A percentile compares a stretch with the other conserved stretches of the same genome.
Evolutionary conservation across 345 rosid genomes (phyloP).

Genomic region (Pseudoturritis turrita): DNA sequence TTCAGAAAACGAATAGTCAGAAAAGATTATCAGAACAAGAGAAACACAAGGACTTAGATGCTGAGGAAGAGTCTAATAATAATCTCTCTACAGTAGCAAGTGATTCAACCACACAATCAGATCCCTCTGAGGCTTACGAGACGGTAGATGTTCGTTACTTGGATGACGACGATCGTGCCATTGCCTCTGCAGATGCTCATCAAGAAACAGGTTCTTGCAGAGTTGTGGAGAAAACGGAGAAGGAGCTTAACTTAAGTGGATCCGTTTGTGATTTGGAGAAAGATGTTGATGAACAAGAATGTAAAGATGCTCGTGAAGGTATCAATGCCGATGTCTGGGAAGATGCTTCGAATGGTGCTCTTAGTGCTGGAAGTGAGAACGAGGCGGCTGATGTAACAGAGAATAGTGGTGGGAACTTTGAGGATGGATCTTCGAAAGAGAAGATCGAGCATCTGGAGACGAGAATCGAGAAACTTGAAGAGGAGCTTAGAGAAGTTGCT

Average conservation of each 20-base stretch:
- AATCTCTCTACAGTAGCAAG: conserved; percentile 30
- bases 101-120: conserved; percentile 56
- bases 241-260: neutral
- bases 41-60: conserved; percentile 40
- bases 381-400: conserved; percentile 60
- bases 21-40: conserved; percentile 40
- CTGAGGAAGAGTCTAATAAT: conserved; percentile 36
- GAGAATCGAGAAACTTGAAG: conserved; percentile 82
- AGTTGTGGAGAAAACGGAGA: conserved; percentile 41
- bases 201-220: conserved; percentile 52
- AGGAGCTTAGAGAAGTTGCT: conserved; percentile 95
- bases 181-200: conserved; percentile 35
- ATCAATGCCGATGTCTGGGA: conserved; percentile 40
- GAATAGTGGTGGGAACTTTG: conserved; percentile 32
- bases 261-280: conserved; percentile 28
- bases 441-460: conserved; percentile 58
- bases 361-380: conserved; percentile 52
- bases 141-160: conserved; percentile 55
- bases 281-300: conserved; percentile 35
- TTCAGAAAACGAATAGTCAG: conserved; percentile 41
- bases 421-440: conserved; percentile 44
- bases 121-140: conserved; percentile 53
- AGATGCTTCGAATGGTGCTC: conserved; percentile 56
- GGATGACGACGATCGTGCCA: conserved; percentile 47
- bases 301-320: conserved; percentile 20